Evolutionary conservation across 305 asterid species (phyloP).

Genomic region (Fraxinus floribunda): DNA sequence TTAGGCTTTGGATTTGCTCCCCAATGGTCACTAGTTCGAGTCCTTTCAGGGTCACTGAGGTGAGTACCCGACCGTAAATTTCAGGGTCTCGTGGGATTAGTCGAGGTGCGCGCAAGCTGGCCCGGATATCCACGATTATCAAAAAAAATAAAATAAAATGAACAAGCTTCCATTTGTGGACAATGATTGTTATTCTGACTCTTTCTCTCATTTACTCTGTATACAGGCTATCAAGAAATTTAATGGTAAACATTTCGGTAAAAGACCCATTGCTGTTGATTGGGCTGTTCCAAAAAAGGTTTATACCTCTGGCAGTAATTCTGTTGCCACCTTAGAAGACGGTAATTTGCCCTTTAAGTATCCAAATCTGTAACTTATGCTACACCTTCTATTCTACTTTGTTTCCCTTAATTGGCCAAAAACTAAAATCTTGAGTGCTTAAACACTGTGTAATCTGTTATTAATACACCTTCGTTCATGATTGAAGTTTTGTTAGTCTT

Average conservation of each 20-base stretch:
- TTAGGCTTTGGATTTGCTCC: too few relatives aligned
- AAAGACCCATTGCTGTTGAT: constrained; percentile 87
- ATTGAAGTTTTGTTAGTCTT: constrained; percentile 1
- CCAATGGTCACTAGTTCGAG: too few relatives aligned
- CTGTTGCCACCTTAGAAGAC: constrained; percentile 45
- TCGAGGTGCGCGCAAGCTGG: too few relatives aligned
- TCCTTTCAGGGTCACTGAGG: too few relatives aligned
- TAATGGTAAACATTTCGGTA: constrained; percentile 70
- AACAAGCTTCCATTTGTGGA: background rate
- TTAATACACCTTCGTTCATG: background rate
- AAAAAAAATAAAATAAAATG: too few relatives aligned
- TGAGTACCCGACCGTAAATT: too few relatives aligned
- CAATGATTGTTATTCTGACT: constrained; percentile 10
- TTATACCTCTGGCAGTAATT: constrained; percentile 54
- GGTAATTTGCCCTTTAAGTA: constrained; percentile 39
- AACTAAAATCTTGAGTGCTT: background rate
- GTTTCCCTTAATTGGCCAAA: background rate
- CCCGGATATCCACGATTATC: too few relatives aligned
- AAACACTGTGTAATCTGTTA: background rate
- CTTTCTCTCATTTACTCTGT: background rate
- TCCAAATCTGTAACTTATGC: background rate
- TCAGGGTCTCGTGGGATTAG: too few relatives aligned
- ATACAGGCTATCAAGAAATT: constrained; percentile 71
- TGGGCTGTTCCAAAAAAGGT: constrained; percentile 86
- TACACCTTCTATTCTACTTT: background rate